Percentiles rank a stretch among this genome's conserved stretches.
Evolutionary conservation across 495 filamentous ascomycete species (phyloP).

Genomic region (Wilcoxina mikolae): DNA sequence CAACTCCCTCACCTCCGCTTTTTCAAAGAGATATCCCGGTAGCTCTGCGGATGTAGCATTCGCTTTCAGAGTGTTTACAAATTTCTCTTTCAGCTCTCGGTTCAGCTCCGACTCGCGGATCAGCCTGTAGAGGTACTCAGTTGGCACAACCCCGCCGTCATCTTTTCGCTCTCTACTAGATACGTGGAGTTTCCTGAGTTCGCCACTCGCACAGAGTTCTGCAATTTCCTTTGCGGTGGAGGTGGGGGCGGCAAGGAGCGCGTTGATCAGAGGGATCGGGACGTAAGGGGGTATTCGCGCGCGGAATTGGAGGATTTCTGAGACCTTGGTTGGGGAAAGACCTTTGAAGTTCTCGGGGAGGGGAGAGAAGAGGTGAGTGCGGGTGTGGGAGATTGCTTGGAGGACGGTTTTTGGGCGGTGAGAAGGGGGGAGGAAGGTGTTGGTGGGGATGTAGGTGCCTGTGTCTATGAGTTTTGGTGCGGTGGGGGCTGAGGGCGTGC

Average conservation of each 20-base stretch:
- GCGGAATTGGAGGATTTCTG: neutral
- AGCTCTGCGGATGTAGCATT: neutral
- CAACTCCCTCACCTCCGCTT: neutral
- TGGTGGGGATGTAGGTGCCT: neutral
- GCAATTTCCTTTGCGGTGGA: neutral
- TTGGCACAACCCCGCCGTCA: neutral
- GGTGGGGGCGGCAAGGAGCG: neutral
- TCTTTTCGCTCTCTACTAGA: neutral
- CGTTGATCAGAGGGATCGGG: neutral
- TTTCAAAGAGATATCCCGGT: neutral
- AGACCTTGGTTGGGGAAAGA: neutral
- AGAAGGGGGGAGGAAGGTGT: neutral
- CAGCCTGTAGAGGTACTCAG: neutral
- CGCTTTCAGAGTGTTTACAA: neutral
- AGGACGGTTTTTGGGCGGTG: neutral
- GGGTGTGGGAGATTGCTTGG: neutral
- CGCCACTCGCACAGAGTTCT: neutral
- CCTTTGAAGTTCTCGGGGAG: constrained; percentile 5
- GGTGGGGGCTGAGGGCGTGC: neutral
- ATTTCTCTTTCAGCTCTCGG: neutral
- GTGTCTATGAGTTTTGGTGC: neutral
- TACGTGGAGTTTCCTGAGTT: neutral
- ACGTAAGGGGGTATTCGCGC: neutral
- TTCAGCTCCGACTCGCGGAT: neutral
- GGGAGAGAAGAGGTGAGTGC: neutral